Base-by-base conservation (phyloP, 2,329 filamentous ascomycete genomes). In the Fusarium musae region DNA sequence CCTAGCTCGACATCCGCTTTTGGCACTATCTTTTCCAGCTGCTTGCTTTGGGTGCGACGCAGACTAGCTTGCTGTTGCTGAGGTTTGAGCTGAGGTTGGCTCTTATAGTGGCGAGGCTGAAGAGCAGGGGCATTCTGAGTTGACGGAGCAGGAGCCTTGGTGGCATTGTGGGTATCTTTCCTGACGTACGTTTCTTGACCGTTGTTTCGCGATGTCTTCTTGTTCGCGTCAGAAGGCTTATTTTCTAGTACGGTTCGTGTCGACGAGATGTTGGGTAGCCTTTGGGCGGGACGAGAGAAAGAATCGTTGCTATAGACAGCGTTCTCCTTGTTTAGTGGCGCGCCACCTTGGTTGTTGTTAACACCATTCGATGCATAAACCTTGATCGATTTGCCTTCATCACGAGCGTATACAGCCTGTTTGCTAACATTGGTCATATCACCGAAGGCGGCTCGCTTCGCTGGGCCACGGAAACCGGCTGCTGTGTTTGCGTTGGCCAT, bases 401-500 rank as follows among this genome's bases (percentile, higher is more conserved):
- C 78, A 32, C 79, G 75, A 47, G 66, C 75, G 34, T 78, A 68
- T 39, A 77, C 77, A 40, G 74, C 72, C 50, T 81, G 80, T 69
- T 84, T 83, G 44, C 86, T 79, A 50, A 87, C 91, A 79, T 95
- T 96, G 85, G 93, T 96, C 70, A 96, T 88, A 80, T 97, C 95
- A 56, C 90, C 93, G 82, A 97, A 95, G 17, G 91, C 93, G 70
- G 91, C 91, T 75, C 95, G 91, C 85, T 95, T 96, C 62, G 91
- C 86, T 64, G 89, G 80, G 43, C 81, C 82, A 36, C 81, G 82
- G 44, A 83, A 75, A 40, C 82, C 82, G 28, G 69, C 71, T 26
- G 70, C 66, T 19, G 75, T 72, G 23, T 78, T 74, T 73, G 77
- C 72, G 17, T 75, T 73, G 36, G 79, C 70, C 76, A 78, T 80